phyloP scores from a whole-genome alignment of 495 filamentous ascomycete genomes.

The Tuber indicum region DNA sequence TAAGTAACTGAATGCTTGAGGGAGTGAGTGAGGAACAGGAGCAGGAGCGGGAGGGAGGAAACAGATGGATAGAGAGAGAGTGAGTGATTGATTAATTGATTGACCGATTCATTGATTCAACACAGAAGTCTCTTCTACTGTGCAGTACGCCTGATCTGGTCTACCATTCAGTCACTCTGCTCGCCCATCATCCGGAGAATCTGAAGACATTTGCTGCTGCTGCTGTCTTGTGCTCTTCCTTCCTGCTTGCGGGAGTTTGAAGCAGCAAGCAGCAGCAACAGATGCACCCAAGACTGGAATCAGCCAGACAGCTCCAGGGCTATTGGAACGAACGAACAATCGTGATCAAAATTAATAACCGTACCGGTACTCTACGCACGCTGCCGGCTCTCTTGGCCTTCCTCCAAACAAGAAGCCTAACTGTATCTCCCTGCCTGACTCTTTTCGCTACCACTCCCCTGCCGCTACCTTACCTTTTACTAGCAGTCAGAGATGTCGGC shows the following conservation, averaged over 20 bases:
- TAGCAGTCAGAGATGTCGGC: not conserved
- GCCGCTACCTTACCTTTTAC: not conserved
- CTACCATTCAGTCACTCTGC: slow-evolving; percentile 2
- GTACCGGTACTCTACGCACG: not conserved
- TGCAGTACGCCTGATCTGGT: not conserved
- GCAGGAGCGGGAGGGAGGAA: not conserved
- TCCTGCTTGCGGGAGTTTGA: slow-evolving; percentile 3
- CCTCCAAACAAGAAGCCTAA: not conserved
- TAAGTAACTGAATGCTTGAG: not conserved
- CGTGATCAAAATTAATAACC: not conserved
- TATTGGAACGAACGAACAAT: not conserved
- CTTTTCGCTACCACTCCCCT: not conserved
- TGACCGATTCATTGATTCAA: slow-evolving; percentile 5
- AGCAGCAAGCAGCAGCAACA: not conserved
- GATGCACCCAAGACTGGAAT: not conserved
- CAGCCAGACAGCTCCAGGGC: not conserved
- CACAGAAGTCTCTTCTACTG: not conserved
- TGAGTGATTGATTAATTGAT: not conserved
- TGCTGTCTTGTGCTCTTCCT: not conserved
- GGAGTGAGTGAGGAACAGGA: slow-evolving; percentile 7
- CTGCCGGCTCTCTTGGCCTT: not conserved
- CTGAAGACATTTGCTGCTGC: slow-evolving; percentile 1
- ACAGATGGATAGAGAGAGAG: not conserved
- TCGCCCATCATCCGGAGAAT: not conserved
- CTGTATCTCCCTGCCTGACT: not conserved